Evolutionary conservation across 106 monocot genomes (phyloP).

Genomic region (Agapanthus africanus): DNA sequence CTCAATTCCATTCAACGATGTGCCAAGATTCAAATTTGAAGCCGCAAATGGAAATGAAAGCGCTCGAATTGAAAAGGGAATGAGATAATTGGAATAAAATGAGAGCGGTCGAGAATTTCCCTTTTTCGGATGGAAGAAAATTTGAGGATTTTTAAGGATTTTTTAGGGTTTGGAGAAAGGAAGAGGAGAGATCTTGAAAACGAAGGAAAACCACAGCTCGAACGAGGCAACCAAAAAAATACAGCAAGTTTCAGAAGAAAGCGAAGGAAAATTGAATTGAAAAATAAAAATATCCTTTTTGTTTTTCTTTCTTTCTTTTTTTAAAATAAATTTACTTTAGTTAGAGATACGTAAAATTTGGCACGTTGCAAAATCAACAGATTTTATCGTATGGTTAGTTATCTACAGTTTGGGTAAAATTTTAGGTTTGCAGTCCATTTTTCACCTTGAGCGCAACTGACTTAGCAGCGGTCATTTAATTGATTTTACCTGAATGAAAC

Average conservation of each 20-base stretch:
- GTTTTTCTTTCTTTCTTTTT: too few species aligned
- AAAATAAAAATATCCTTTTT: too few species aligned
- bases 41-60: not conserved
- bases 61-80: constrained; percentile 3
- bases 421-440: too few species aligned
- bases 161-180: not conserved
- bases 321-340: too few species aligned
- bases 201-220: constrained; percentile 26
- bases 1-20: constrained; percentile 2
- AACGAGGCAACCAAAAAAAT: constrained; percentile 1
- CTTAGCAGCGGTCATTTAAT: too few species aligned
- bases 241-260: not conserved
- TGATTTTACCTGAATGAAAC: too few species aligned
- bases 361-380: too few species aligned
- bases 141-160: not conserved
- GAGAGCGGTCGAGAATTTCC: not conserved
- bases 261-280: not conserved
- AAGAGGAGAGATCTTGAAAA: not conserved
- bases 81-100: not conserved
- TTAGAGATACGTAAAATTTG: too few species aligned
- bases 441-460: too few species aligned
- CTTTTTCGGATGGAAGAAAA: not conserved
- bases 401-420: too few species aligned
- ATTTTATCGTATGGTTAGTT: too few species aligned
- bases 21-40: not conserved